phyloP scores from a whole-genome alignment of 1,139 yeast species.

The Pichia sp. region DNA sequence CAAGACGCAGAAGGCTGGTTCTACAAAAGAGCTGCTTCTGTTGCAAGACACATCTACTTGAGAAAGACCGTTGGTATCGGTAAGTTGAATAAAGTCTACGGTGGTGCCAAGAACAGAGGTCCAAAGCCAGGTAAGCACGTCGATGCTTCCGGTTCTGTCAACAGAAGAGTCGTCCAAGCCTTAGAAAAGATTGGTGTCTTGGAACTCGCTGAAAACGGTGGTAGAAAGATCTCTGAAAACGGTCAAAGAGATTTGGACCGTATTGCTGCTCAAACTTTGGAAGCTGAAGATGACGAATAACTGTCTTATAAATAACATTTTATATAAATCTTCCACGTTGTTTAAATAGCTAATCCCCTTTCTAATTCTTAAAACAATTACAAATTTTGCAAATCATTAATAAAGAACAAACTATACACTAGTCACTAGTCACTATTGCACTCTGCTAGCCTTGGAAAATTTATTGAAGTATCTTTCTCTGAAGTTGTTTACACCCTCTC shows the following conservation, averaged over 20 bases:
- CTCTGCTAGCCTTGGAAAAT: slow-evolving; percentile 35
- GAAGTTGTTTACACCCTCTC: slow-evolving; percentile 51
- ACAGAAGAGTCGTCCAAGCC: slow-evolving; percentile 98
- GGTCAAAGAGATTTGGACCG: slow-evolving; percentile 99
- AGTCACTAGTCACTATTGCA: background rate
- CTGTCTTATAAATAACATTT: slow-evolving; percentile 18
- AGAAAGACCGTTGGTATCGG: slow-evolving; percentile 99
- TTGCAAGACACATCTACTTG: slow-evolving; percentile 99
- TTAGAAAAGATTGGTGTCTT: slow-evolving; percentile 97
- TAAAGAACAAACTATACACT: background rate
- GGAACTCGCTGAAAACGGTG: slow-evolving; percentile 97
- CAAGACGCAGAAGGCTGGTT: slow-evolving; percentile 99
- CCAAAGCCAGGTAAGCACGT: slow-evolving; percentile 98
- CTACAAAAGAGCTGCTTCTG: slow-evolving; percentile 99
- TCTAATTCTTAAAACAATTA: slow-evolving; percentile 9
- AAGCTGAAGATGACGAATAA: slow-evolving; percentile 68
- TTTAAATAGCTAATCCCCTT: slow-evolving; percentile 8
- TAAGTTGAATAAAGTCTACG: slow-evolving; percentile 97
- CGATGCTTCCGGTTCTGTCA: slow-evolving; percentile 98
- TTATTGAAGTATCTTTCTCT: slow-evolving; percentile 78
- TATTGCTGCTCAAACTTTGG: slow-evolving; percentile 99
- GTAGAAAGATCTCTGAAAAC: slow-evolving; percentile 98
- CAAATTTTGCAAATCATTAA: background rate
- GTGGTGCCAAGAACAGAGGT: slow-evolving; percentile 99
- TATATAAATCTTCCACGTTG: slow-evolving; percentile 5